Base-by-base conservation (phyloP, 2,329 filamentous ascomycete species). In the Penicillium brasilianum region DNA sequence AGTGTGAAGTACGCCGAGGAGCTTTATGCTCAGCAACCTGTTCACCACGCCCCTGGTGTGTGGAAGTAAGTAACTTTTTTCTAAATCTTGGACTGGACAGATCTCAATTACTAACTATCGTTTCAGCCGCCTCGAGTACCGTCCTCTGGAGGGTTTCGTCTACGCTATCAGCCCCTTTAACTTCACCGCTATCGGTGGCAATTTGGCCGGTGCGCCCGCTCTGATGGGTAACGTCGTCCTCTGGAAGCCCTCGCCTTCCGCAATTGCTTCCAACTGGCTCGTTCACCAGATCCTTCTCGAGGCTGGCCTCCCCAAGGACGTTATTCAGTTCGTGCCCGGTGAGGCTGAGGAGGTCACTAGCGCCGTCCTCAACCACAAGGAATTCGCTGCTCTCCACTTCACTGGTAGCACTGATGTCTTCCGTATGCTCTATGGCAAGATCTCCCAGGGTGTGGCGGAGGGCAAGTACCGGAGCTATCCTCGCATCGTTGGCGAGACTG, bases 151-250 rank as follows among this genome's bases (percentile, higher is more conserved):
- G 78, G 93, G 93, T 18, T 97, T 98, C 77, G 92, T 98, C 64
- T 97, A 97, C 76, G 94, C 93, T 37, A 88, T 97, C 70, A 92
- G 89, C 61, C 93, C 93, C 46, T 98, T 97, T 85, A 98, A 98
- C 83, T 98, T 98, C 81, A 97, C 93, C 22, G 93, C 93, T 65
- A 96, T 98, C 70, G 93, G 88, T 11, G 94, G 90, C 59, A 97
- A 97, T 80, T 83, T 98, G 44, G 87, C 90, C 16, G 90, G 87
- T 51, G 89, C 91, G 0, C 93, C 94, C 14, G 93, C 92, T 0
- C 81, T 97, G 58, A 88, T 97, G 83, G 93, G 93, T 60, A 98
- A 98, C 77, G 94, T 97, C 1, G 92, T 97, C 4, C 81, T 98
- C 50, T 98, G 93, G 93, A 98, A 98, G 84, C 93, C 93, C n/a